A percentile compares a stretch with the other conserved stretches of the same genome.
phyloP scores from a whole-genome alignment of 805 yeast genomes.

The Torulaspora maleeae region DNA sequence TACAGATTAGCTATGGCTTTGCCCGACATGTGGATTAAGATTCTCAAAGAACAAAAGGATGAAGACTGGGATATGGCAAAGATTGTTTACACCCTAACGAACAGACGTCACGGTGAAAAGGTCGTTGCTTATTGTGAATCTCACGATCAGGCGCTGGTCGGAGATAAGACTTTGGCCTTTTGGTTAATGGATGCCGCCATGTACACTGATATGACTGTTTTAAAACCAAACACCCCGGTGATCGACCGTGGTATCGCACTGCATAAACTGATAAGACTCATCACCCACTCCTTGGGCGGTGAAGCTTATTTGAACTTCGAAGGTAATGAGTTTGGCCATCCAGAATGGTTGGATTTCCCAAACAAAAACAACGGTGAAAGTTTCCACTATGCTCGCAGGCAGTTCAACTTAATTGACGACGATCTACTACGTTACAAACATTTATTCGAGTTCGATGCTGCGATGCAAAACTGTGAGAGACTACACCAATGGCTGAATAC shows the following conservation, averaged over 20 bases:
- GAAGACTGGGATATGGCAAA: conserved; percentile 88
- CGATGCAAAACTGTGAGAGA: conserved; percentile 73
- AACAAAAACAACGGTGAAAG: conserved; percentile 82
- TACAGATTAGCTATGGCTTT: conserved; percentile 94
- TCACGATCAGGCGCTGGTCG: conserved; percentile 96
- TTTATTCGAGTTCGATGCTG: conserved; percentile 76
- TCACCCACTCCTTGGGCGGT: conserved; percentile 91
- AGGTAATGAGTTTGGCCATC: conserved; percentile 98
- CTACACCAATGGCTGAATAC: conserved; percentile 67
- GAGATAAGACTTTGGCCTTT: conserved; percentile 92
- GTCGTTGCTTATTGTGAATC: conserved; percentile 92
- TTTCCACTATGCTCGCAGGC: conserved; percentile 92
- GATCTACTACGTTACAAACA: conserved; percentile 72
- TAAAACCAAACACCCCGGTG: conserved; percentile 67
- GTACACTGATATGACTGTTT: conserved; percentile 89
- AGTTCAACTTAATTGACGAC: conserved; percentile 82
- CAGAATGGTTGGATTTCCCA: conserved; percentile 98
- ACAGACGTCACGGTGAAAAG: conserved; percentile 81
- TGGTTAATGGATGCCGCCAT: conserved; percentile 98
- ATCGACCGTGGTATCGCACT: conserved; percentile 86
- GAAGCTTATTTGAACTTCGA: conserved; percentile 95
- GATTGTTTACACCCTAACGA: conserved; percentile 76
- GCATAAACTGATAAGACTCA: conserved; percentile 83
- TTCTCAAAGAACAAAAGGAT: conserved; percentile 75
- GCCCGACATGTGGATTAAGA: conserved; percentile 98